These are phyloP conservation scores for Rhipidocladum racemiflorum DNA, from an alignment of 176 grass and related monocot species.

Conservation along the genomic window DNA sequence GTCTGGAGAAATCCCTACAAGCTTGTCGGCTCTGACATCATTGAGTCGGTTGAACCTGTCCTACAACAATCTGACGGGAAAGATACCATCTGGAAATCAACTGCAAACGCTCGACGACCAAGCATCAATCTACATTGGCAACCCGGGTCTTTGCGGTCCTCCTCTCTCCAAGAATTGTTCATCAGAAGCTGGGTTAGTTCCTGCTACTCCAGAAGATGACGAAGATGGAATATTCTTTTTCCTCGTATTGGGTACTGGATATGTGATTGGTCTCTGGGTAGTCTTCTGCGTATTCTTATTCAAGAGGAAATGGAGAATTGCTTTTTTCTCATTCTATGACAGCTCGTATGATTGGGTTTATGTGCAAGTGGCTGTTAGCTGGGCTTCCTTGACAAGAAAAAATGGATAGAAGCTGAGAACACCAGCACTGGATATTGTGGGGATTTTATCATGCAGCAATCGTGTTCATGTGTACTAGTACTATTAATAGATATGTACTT, in stretches of 20 bases:
- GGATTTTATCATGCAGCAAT: background rate
- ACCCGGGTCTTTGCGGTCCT: background rate
- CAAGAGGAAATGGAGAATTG: background rate
- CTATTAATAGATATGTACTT: too few species aligned
- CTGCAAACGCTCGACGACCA: background rate
- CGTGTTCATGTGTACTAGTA: too few species aligned
- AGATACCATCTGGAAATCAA: background rate
- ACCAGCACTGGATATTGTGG: too few species aligned
- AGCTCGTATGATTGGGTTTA: background rate
- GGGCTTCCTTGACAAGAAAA: background rate
- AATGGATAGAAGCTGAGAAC: background rate
- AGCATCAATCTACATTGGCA: background rate
- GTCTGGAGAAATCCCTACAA: background rate
- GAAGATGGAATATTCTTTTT: background rate
- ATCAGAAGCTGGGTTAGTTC: too few species aligned
- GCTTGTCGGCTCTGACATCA: background rate
- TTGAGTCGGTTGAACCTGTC: background rate
- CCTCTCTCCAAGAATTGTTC: background rate
- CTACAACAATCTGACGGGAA: background rate
- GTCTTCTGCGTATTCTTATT: background rate
- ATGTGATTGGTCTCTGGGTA: background rate
- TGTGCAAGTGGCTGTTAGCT: background rate
- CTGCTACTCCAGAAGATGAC: background rate
- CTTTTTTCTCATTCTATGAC: background rate
- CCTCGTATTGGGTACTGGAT: background rate